A percentile compares a stretch with the other conserved stretches of the same genome.
Evolutionary conservation across 768 basidiomycete genomes (phyloP).

Genomic region (Tricholoma sp.): DNA sequence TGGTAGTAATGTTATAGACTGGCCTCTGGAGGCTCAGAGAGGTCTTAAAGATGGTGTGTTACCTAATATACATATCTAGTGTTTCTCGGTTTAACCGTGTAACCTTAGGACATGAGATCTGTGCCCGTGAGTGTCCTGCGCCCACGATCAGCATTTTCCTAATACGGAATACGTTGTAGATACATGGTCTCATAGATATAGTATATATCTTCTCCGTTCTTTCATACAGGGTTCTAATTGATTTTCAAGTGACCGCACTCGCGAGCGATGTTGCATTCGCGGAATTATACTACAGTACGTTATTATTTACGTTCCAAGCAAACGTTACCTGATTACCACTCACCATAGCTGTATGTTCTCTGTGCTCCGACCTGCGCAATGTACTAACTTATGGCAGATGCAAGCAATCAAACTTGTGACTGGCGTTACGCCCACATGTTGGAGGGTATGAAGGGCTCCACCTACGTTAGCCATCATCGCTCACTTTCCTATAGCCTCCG

Average conservation of each 20-base stretch:
- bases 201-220: constrained; percentile 20
- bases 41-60: constrained; percentile 43
- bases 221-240: neutral
- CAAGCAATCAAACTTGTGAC: constrained; percentile 49
- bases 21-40: constrained; percentile 52
- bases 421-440: constrained; percentile 55
- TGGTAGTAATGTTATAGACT: constrained; percentile 52
- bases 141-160: neutral
- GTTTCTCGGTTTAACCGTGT: neutral
- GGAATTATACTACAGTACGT: constrained; percentile 69
- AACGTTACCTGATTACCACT: neutral
- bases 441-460: constrained; percentile 37
- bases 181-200: constrained; percentile 53
- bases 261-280: constrained; percentile 66
- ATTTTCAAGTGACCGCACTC: constrained; percentile 46
- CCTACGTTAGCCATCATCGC: neutral
- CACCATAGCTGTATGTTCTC: neutral
- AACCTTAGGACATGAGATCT: constrained; percentile 48
- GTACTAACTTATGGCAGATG: constrained; percentile 26
- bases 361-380: neutral
- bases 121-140: constrained; percentile 42
- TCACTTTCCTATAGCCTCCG: constrained; percentile 40
- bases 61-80: neutral
- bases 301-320: neutral
- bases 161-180: constrained; percentile 24